These are phyloP conservation scores for Skeletonema tropicum DNA, from an alignment of 108 stramenopile species.

Conservation along the genomic window DNA sequence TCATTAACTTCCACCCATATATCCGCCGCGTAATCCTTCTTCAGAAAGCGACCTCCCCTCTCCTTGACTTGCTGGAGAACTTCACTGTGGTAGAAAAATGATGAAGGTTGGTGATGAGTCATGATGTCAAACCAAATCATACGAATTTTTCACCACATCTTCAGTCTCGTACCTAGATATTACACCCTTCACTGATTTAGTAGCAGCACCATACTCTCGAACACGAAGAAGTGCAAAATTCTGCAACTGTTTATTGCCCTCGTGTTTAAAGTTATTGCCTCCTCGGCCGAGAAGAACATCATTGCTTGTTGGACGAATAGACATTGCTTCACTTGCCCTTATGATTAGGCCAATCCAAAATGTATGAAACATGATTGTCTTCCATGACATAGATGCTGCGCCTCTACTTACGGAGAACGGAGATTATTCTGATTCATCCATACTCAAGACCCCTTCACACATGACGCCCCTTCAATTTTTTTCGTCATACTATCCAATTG, in stretches of 20 bases:
- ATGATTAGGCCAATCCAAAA: not conserved
- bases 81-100: not conserved
- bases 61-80: not conserved
- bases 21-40: not conserved
- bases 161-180: slow-evolving; percentile 29
- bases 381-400: not conserved
- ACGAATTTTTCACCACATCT: too few relatives aligned
- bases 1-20: not conserved
- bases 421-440: not conserved
- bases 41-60: not conserved
- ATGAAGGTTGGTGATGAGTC: not conserved
- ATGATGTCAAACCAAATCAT: too few relatives aligned
- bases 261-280: slow-evolving; percentile 60
- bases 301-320: not conserved
- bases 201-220: slow-evolving; percentile 31
- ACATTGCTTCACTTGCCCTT: too few relatives aligned
- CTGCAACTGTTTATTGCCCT: slow-evolving; percentile 71
- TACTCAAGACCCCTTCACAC: not conserved
- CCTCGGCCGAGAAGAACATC: slow-evolving; percentile 36
- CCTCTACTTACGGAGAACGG: not conserved
- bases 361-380: not conserved
- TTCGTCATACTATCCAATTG: not conserved
- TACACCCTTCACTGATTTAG: slow-evolving; percentile 44
- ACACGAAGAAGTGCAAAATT: slow-evolving; percentile 45
- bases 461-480: not conserved